Conservation (phyloP, 352 stramenopile species). For the Globisporangium alternatum region DNA sequence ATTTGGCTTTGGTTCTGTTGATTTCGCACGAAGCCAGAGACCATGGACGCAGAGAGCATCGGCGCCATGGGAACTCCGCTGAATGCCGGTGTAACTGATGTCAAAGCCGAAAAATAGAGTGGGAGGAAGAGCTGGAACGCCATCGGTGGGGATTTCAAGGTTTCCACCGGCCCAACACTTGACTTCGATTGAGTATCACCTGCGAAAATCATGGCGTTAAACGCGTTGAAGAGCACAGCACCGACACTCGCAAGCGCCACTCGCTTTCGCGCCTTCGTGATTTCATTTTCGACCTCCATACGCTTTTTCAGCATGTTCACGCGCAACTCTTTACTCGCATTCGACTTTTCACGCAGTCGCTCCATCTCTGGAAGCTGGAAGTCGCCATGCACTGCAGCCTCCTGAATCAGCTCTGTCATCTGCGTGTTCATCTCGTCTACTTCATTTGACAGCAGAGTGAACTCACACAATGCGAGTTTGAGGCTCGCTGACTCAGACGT, state of each 20-base stretch:
- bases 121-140: slow-evolving; percentile 32
- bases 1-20: background rate
- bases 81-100: background rate
- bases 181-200: background rate
- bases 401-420: slow-evolving; percentile 41
- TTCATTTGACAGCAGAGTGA: slow-evolving; percentile 17
- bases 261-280: slow-evolving; percentile 17
- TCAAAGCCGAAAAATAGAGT: slow-evolving; percentile 20
- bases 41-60: background rate
- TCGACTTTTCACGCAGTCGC: slow-evolving; percentile 26
- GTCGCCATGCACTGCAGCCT: slow-evolving; percentile 35
- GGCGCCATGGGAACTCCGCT: background rate
- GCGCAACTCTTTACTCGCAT: slow-evolving; percentile 26
- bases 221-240: slow-evolving; percentile 39
- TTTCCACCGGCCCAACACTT: background rate
- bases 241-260: slow-evolving; percentile 26
- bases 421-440: slow-evolving; percentile 20
- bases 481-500: slow-evolving; percentile 17
- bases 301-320: slow-evolving; percentile 12
- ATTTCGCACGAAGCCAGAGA: background rate
- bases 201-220: slow-evolving; percentile 22
- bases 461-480: slow-evolving; percentile 32
- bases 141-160: slow-evolving; percentile 17
- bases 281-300: slow-evolving; percentile 18
- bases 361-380: slow-evolving; percentile 45